A percentile compares a stretch with the other conserved stretches of the same genome.
phyloP scores from a whole-genome alignment of 768 basidiomycete genomes.

The Mycena chlorophos region DNA sequence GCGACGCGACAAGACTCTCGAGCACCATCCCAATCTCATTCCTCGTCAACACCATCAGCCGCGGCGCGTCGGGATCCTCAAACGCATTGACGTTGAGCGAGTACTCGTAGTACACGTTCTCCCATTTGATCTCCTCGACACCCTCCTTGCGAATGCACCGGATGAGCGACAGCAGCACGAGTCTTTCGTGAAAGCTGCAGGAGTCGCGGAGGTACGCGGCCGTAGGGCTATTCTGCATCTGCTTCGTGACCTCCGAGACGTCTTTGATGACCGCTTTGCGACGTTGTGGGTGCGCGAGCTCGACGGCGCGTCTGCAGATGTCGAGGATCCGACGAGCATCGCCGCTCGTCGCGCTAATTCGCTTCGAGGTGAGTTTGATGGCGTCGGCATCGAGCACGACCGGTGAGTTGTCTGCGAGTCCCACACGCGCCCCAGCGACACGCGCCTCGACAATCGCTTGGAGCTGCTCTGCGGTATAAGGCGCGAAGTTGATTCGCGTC shows the following conservation, averaged over 20 bases:
- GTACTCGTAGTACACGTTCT: constrained; percentile 77
- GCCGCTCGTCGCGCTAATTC: constrained; percentile 74
- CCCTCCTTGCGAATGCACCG: constrained; percentile 83
- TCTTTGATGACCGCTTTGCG: constrained; percentile 66
- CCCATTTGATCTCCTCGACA: constrained; percentile 85
- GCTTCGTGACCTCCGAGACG: constrained; percentile 74
- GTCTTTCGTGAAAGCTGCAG: constrained; percentile 85
- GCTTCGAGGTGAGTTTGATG: constrained; percentile 80
- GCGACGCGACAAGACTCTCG: constrained; percentile 74
- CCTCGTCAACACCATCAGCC: constrained; percentile 50
- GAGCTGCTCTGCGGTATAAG: constrained; percentile 79
- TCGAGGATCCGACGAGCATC: constrained; percentile 93
- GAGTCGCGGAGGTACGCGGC: constrained; percentile 77
- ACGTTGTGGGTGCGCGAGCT: constrained; percentile 58
- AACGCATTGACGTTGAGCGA: constrained; percentile 67
- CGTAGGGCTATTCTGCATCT: constrained; percentile 90
- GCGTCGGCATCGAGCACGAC: constrained; percentile 67
- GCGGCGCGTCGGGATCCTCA: constrained; percentile 44
- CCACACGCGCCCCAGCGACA: constrained; percentile 57
- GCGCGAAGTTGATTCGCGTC: constrained; percentile 88
- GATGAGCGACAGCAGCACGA: constrained; percentile 82
- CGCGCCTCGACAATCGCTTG: constrained; percentile 86
- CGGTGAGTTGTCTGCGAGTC: constrained; percentile 45
- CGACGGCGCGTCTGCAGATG: constrained; percentile 84
- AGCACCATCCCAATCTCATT: constrained; percentile 70